Base-by-base conservation (phyloP, 352 stramenopile genomes). In the Peronospora belbahrii region DNA sequence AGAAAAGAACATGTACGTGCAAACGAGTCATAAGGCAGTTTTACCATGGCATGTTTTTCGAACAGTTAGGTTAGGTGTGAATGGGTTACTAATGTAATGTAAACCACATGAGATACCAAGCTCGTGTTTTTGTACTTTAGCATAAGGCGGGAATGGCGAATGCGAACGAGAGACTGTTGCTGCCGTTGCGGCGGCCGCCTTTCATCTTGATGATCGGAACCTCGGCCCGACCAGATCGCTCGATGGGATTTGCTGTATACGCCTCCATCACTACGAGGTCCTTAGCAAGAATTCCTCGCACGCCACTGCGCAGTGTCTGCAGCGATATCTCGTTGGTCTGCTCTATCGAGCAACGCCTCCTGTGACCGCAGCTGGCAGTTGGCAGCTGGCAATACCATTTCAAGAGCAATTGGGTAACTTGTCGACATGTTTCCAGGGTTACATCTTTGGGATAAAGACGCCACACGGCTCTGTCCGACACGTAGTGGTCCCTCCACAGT, bases 191-290 rank as follows among this genome's bases (percentile, higher is more conserved):
- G 27, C 19, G 36, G 36, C 24, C 34, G 32, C 22, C 38, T 44
- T 30, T 36, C 44, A 55, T 55, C 52, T 60, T 60, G 52, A 60
- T 60, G 52, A 60, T 60, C 45, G 52, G 49, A 42, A 13, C 42
- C 23, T 5, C 11, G 10, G 30, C 36, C 48, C 40, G 49, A 58
- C 40, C 49, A 58, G 49, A 48, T 42, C 32, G 23, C 11, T 50
- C 49, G 41, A 14, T 33, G 24, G 11, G 48, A 56, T 56, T 50
- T 56, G 40, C 40, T 25, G 14, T 18, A n/a, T 18, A n/a, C 28
- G n/a, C 10, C 20, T 19, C 6, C 37, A 17, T 17, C 14, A 13
- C 20, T 27, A 27, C 23, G 23, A n/a, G 23, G 23, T 27, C 9
- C 23, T 27, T 7, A 9, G 23, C 23, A 9, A 27, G 17, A 19